Percentiles rank a stretch among this genome's conserved stretches.
These are phyloP conservation scores for Oryza brachyantha DNA, from an alignment of 176 grass and related monocot species.

Conservation along the genomic window DNA sequence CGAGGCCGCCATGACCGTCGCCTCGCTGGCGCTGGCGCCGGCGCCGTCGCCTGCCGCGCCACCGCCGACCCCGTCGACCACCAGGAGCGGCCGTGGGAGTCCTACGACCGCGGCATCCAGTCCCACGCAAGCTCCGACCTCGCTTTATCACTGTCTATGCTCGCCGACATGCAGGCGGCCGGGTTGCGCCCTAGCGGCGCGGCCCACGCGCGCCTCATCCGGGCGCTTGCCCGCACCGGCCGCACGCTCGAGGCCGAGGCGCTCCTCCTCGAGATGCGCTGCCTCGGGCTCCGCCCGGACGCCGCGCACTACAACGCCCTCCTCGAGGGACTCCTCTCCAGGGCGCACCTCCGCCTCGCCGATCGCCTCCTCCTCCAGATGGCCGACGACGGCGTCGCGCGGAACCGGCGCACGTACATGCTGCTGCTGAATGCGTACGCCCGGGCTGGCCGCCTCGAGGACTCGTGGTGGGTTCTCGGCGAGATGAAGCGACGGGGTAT, in stretches of 20 bases:
- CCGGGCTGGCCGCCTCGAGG: slow-evolving; percentile 65
- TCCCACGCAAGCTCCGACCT: slow-evolving; percentile 26
- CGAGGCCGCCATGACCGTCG: neutral
- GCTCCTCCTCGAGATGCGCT: slow-evolving; percentile 72
- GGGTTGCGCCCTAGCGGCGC: slow-evolving; percentile 47
- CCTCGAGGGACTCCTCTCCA: slow-evolving; percentile 58
- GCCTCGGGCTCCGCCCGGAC: slow-evolving; percentile 31
- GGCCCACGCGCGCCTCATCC: slow-evolving; percentile 68
- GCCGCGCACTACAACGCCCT: slow-evolving; percentile 68
- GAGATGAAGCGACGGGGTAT: slow-evolving; percentile 66
- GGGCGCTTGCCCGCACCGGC: slow-evolving; percentile 44
- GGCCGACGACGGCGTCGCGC: slow-evolving; percentile 58
- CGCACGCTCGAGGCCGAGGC: slow-evolving; percentile 73
- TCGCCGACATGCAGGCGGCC: slow-evolving; percentile 58
- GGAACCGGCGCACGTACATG: slow-evolving; percentile 55
- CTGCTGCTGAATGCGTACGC: slow-evolving; percentile 68
- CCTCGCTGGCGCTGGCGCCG: neutral
- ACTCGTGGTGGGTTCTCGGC: slow-evolving; percentile 79
- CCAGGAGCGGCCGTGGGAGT: slow-evolving; percentile 74
- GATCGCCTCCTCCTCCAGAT: slow-evolving; percentile 79
- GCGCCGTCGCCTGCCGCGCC: neutral
- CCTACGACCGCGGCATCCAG: slow-evolving; percentile 59
- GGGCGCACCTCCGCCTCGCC: slow-evolving; percentile 56
- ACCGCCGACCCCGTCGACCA: neutral
- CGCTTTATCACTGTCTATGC: slow-evolving; percentile 41